These are phyloP conservation scores for Alternaria sp. DNA, from an alignment of 2,329 filamentous ascomycete species.

Conservation along the genomic window DNA sequence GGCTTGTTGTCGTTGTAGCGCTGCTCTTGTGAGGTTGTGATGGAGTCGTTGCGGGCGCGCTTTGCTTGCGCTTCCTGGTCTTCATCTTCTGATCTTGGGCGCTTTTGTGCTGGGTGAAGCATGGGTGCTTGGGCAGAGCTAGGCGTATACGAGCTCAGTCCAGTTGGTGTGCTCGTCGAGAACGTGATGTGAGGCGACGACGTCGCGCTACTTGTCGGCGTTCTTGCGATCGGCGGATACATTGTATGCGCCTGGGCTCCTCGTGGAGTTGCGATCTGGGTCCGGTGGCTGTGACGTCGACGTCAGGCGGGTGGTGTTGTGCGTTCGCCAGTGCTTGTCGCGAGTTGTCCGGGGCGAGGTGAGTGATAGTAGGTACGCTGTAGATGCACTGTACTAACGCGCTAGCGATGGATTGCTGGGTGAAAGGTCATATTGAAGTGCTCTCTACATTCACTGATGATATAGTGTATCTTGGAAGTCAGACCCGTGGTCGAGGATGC, in stretches of 20 bases:
- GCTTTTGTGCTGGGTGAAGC: background rate
- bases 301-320: background rate
- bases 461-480: background rate
- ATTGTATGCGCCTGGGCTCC: background rate
- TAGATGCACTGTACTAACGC: background rate
- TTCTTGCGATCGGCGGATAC: background rate
- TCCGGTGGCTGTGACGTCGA: background rate
- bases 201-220: background rate
- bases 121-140: background rate
- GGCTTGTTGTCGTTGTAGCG: background rate
- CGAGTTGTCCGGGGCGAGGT: background rate
- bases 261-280: background rate
- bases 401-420: too few relatives aligned
- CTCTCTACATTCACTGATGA: background rate
- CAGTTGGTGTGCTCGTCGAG: background rate
- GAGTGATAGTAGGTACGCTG: accelerated
- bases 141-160: background rate
- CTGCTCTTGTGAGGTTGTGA: background rate
- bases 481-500: background rate
- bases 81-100: background rate
- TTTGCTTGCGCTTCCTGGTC: background rate
- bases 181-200: background rate
- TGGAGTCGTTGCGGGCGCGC: background rate
- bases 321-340: background rate
- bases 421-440: background rate